Evolutionary conservation across 148 eudicot species (phyloP).

Genomic region (Camellia lanceoleosa): DNA sequence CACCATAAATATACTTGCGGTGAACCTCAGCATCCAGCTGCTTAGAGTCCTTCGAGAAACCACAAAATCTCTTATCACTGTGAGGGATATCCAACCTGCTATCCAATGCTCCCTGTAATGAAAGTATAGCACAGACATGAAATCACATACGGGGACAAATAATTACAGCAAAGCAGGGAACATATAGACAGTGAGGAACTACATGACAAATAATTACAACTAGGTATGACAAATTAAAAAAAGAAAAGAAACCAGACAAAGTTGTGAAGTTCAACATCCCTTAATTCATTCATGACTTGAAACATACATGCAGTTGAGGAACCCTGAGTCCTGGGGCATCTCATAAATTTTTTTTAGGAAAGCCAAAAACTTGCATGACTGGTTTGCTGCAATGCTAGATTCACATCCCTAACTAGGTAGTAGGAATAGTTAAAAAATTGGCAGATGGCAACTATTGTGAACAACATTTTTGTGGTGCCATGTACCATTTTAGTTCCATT

Average conservation of each 20-base stretch:
- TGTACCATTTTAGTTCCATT: neutral
- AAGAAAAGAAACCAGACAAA: neutral
- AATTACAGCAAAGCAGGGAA: neutral
- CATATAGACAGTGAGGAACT: neutral
- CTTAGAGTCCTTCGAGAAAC: slow-evolving; percentile 62
- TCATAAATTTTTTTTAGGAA: neutral
- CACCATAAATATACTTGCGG: slow-evolving; percentile 78
- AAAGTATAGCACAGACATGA: neutral
- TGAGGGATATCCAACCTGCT: slow-evolving; percentile 87
- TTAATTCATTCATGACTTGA: neutral
- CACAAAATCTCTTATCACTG: slow-evolving; percentile 85
- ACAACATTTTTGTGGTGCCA: neutral
- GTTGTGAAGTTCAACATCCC: neutral
- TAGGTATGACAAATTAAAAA: neutral
- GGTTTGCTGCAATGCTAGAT: neutral
- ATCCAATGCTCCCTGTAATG: slow-evolving; percentile 69
- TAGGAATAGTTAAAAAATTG: neutral
- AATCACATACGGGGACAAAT: neutral
- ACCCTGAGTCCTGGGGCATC: neutral
- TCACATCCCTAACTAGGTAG: neutral
- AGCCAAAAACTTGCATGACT: neutral
- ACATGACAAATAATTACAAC: too few relatives aligned
- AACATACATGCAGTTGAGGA: neutral
- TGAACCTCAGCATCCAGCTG: slow-evolving; percentile 75
- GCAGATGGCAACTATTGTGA: neutral